These are phyloP conservation scores for Brassica cretica DNA, from an alignment of 345 rosid species.

Conservation along the genomic window DNA sequence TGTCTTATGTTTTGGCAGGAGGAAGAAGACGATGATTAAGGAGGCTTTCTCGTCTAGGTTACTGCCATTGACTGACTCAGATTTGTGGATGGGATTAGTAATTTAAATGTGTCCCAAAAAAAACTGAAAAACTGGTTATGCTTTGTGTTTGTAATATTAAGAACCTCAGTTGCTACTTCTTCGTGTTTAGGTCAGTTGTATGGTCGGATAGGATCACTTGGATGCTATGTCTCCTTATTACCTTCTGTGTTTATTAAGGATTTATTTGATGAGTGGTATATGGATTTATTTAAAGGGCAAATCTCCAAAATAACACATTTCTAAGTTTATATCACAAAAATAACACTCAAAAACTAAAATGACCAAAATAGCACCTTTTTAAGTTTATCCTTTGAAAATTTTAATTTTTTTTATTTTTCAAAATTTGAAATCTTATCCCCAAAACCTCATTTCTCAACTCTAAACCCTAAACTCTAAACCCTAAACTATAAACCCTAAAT, in stretches of 20 bases:
- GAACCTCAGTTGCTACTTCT: constrained; percentile 26
- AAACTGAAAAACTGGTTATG: constrained; percentile 20
- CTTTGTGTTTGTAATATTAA: constrained; percentile 26
- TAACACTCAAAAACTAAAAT: no score
- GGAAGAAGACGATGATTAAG: constrained; percentile 62
- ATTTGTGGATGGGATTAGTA: constrained; percentile 30
- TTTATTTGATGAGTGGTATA: not conserved
- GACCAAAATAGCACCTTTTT: no score
- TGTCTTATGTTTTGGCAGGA: constrained; percentile 38
- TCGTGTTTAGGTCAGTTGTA: constrained; percentile 27
- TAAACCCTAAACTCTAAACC: no score
- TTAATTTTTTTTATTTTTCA: no score
- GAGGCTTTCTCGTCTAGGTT: not conserved
- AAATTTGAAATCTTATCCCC: no score
- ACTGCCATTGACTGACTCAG: constrained; percentile 37
- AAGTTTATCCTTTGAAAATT: no score
- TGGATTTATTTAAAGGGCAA: not conserved
- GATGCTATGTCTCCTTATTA: constrained; percentile 3
- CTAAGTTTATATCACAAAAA: no score
- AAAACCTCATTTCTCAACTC: no score
- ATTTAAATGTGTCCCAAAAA: constrained; percentile 22
- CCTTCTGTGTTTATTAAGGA: not conserved
- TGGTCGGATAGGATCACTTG: constrained; percentile 4
- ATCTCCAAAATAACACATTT: no score
- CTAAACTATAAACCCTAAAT: no score